Percentiles rank a stretch among this genome's conserved stretches.
phyloP scores from a whole-genome alignment of 2,329 filamentous ascomycete species.

The Claviceps sorghi region DNA sequence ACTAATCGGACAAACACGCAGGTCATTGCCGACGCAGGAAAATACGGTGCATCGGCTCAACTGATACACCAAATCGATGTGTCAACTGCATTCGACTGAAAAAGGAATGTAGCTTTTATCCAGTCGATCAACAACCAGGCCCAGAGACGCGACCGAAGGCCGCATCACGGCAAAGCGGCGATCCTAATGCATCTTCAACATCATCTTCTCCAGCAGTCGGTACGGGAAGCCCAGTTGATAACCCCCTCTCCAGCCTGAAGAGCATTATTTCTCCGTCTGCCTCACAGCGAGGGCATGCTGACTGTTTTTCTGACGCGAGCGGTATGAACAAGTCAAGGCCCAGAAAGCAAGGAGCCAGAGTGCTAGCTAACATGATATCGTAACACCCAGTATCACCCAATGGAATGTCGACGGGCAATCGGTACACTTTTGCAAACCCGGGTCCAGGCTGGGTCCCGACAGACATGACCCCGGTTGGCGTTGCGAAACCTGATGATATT shows the following conservation, averaged over 20 bases:
- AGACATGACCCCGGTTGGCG: constrained; percentile 24
- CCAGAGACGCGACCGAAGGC: constrained; percentile 30
- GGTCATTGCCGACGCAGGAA: constrained; percentile 87
- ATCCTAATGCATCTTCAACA: constrained; percentile 27
- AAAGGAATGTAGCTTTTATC: constrained; percentile 86
- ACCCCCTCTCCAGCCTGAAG: constrained; percentile 10
- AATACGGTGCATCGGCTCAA: constrained; percentile 73
- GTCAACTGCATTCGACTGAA: constrained; percentile 87
- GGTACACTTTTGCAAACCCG: constrained; percentile 25
- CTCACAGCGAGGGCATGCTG: constrained; percentile 23
- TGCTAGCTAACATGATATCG: neutral
- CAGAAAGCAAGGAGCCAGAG: neutral
- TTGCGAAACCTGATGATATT: constrained; percentile 28
- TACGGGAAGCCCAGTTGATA: constrained; percentile 26
- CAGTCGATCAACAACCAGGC: constrained; percentile 63
- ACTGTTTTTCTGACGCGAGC: constrained; percentile 26
- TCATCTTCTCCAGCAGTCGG: constrained; percentile 35
- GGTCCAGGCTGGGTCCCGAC: constrained; percentile 30
- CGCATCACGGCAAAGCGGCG: constrained; percentile 23
- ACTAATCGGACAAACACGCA: constrained; percentile 21
- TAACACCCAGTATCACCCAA: constrained; percentile 19
- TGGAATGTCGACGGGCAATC: constrained; percentile 15
- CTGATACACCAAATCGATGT: constrained; percentile 66
- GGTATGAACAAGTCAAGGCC: constrained; percentile 22
- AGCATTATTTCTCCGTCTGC: neutral